phyloP scores from a whole-genome alignment of 805 yeast species.

The Vanderwaltozyma tropicalis region DNA sequence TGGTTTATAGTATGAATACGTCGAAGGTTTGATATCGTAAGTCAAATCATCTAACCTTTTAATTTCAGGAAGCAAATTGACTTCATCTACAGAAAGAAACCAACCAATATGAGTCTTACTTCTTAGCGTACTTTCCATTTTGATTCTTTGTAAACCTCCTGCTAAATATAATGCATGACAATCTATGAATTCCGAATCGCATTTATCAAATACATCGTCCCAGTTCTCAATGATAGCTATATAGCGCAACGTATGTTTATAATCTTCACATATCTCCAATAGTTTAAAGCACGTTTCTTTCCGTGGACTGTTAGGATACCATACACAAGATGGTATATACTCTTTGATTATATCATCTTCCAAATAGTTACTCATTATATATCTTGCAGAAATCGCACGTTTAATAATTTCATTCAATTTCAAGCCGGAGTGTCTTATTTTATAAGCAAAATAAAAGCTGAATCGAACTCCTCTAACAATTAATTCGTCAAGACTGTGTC shows the following conservation, averaged over 20 bases:
- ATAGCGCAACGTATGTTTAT: neutral
- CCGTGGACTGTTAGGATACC: neutral
- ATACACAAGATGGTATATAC: conserved; percentile 1
- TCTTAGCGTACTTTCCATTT: too few species aligned
- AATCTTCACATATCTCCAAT: neutral
- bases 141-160: too few species aligned
- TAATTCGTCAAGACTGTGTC: neutral
- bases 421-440: neutral
- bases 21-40: too few species aligned
- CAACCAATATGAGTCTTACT: too few species aligned
- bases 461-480: neutral
- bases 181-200: neutral
- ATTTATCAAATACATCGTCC: neutral
- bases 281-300: conserved; percentile 2
- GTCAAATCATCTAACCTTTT: neutral
- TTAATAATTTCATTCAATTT: neutral
- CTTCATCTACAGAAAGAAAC: neutral
- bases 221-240: neutral
- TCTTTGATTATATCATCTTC: conserved; percentile 1
- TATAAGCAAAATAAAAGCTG: conserved; percentile 1
- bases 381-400: conserved; percentile 1
- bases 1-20: too few species aligned
- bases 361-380: conserved; percentile 2
- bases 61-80: neutral
- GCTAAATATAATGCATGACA: too few species aligned